These are phyloP conservation scores for Synchytrium microbalum DNA, from an alignment of 371 early-diverging fungal species.

Conservation along the genomic window DNA sequence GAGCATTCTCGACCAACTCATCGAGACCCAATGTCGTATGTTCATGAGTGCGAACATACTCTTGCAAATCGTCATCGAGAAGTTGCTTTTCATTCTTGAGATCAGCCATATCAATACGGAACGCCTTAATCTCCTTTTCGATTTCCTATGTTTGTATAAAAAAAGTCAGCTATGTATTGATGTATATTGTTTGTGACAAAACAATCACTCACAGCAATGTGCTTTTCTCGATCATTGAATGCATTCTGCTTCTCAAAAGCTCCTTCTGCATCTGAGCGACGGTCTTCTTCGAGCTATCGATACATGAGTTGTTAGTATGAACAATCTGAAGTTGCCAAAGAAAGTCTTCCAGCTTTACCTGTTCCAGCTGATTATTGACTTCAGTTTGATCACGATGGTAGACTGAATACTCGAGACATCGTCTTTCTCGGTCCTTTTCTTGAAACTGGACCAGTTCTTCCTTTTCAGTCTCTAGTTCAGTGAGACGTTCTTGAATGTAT, in stretches of 20 bases:
- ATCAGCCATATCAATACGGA: not conserved
- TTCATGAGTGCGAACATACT: not conserved
- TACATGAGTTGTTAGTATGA: constrained; percentile 7
- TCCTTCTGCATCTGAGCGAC: constrained; percentile 27
- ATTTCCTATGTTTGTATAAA: constrained; percentile 16
- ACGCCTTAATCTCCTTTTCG: constrained; percentile 23
- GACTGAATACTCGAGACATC: constrained; percentile 87
- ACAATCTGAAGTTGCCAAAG: constrained; percentile 9
- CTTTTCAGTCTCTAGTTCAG: constrained; percentile 89
- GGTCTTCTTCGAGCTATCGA: constrained; percentile 25
- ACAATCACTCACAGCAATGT: constrained; percentile 15
- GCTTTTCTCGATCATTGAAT: constrained; percentile 21
- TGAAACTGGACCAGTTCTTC: constrained; percentile 82
- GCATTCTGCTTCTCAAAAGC: constrained; percentile 19
- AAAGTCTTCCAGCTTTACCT: constrained; percentile 20
- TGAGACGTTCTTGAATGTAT: constrained; percentile 82
- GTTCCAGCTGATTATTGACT: constrained; percentile 63
- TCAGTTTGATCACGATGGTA: constrained; percentile 82
- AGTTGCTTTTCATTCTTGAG: not conserved
- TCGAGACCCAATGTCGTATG: constrained; percentile 12
- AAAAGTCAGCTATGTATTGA: not conserved
- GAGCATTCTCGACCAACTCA: constrained; percentile 23
- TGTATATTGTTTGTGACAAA: not conserved
- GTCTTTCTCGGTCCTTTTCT: constrained; percentile 73
- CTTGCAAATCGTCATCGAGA: not conserved